phyloP scores from a whole-genome alignment of 257 asterid species.

The Coffea canephora region DNA sequence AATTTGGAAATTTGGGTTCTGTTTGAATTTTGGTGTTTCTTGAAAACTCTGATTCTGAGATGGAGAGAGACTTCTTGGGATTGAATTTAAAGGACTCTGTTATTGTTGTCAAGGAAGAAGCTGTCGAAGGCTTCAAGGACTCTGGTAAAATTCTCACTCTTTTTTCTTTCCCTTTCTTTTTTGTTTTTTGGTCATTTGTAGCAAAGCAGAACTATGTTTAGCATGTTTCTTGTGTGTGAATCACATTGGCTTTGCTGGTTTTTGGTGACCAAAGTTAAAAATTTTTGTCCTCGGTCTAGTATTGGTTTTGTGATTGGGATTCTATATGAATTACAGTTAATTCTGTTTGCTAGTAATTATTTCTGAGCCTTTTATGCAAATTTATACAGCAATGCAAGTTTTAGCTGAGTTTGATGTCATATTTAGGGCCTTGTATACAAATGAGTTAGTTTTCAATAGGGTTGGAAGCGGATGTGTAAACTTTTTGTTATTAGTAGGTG shows the following conservation, averaged over 20 bases:
- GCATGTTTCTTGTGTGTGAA: background rate
- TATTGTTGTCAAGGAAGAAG: constrained; percentile 49
- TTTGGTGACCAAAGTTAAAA: constrained; percentile 9
- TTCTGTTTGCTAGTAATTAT: background rate
- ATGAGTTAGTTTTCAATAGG: background rate
- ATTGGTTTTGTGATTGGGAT: constrained; percentile 12
- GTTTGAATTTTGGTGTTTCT: background rate
- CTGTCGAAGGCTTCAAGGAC: constrained; percentile 44
- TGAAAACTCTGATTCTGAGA: constrained; percentile 26
- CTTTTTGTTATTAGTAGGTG: background rate
- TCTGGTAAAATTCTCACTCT: constrained; percentile 38
- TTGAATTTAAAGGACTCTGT: constrained; percentile 42
- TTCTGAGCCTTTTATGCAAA: background rate
- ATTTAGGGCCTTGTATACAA: background rate
- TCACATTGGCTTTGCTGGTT: constrained; percentile 6
- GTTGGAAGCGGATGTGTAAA: background rate
- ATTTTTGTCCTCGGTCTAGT: constrained; percentile 3
- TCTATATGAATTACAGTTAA: background rate
- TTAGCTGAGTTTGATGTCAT: background rate
- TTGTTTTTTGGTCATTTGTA: background rate
- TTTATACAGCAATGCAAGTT: background rate
- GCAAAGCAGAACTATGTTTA: background rate
- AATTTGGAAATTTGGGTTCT: background rate
- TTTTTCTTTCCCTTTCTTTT: constrained; percentile 1
- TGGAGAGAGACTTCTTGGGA: constrained; percentile 86